These are phyloP conservation scores for Cunninghamia lanceolata DNA, from an alignment of 75 land plant species.

Conservation along the genomic window DNA sequence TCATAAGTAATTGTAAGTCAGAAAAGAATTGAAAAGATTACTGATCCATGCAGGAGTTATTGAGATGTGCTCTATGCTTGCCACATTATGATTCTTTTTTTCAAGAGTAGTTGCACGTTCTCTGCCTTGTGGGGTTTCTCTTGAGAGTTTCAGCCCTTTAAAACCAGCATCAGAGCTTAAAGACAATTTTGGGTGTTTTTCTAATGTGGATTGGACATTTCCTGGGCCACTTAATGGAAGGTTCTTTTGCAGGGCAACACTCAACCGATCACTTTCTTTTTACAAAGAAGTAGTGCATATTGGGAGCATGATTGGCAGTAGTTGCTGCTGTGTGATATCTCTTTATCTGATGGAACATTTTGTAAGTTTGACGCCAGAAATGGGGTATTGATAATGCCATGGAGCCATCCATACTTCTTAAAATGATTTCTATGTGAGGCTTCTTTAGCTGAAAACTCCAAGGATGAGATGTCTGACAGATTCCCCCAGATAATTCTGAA, in stretches of 20 bases:
- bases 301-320: neutral
- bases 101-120: neutral
- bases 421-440: neutral
- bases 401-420: neutral
- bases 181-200: neutral
- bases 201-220: neutral
- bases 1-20: neutral
- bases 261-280: neutral
- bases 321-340: neutral
- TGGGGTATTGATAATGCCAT: neutral
- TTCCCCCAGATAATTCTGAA: neutral
- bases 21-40: neutral
- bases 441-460: neutral
- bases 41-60: neutral
- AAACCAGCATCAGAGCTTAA: neutral
- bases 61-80: neutral
- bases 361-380: neutral
- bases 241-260: neutral
- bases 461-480: neutral
- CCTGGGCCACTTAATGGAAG: neutral
- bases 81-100: neutral
- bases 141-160: neutral
- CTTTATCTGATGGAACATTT: neutral
- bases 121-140: neutral
- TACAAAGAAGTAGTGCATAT: neutral